Percentiles rank a stretch among this genome's conserved stretches.
Evolutionary conservation across 2,329 filamentous ascomycete genomes (phyloP).

Genomic region (Ophiostoma ulmi): DNA sequence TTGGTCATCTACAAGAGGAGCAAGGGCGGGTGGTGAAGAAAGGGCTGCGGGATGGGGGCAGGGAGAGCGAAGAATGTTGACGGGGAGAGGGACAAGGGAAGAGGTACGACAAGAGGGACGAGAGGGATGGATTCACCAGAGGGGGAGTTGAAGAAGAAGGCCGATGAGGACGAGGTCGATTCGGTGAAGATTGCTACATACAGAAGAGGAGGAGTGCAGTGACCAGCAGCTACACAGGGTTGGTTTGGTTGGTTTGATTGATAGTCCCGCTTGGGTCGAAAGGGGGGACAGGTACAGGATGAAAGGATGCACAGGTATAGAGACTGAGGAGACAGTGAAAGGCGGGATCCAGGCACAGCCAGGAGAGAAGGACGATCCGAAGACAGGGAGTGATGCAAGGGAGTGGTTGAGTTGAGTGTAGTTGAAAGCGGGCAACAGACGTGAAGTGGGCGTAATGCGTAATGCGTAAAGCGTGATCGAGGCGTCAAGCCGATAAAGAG

Average conservation of each 20-base stretch:
- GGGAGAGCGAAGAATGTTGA: constrained; percentile 24
- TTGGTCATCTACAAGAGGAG: not conserved
- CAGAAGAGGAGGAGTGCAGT: constrained; percentile 16
- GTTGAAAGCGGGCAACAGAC: not conserved
- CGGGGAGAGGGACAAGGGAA: constrained; percentile 5
- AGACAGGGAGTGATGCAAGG: constrained; percentile 16
- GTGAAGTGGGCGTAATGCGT: not conserved
- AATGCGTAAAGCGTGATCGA: not conserved
- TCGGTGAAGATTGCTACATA: constrained; percentile 14
- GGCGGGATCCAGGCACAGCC: not conserved
- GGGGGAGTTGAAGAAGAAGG: constrained; percentile 19
- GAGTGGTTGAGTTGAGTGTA: not conserved
- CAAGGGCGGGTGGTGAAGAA: constrained; percentile 18
- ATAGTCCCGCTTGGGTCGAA: not conserved
- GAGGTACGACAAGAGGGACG: not conserved
- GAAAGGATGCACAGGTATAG: not conserved
- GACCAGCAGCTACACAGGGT: constrained; percentile 19
- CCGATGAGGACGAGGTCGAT: constrained; percentile 11
- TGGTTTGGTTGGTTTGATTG: not conserved
- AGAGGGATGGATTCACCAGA: not conserved
- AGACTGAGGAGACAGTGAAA: not conserved
- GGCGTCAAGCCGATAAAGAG: constrained; percentile 2
- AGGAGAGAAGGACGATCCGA: not conserved
- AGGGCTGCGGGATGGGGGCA: constrained; percentile 22
- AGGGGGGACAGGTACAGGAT: not conserved